Base-by-base conservation (phyloP, 768 basidiomycete species). In the Boletus barrowsii region DNA sequence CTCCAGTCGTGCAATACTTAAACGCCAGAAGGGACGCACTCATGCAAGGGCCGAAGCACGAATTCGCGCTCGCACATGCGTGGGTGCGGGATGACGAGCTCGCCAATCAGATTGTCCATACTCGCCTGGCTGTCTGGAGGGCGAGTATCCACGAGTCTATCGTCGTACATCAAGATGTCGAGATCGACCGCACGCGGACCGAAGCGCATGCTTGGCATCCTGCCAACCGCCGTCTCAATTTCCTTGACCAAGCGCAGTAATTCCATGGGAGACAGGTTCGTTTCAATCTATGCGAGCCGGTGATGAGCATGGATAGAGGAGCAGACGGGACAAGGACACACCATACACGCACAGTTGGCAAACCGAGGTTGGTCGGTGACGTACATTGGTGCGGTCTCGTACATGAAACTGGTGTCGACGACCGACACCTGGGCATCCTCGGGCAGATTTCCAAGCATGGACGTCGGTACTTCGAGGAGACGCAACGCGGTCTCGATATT, bases 381-480 rank as follows among this genome's bases (percentile, higher is more conserved):
- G 67, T 99, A 98, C 97, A 99, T 98, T 0, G 97, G 92, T 11
- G 86, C 78, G 18, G 89, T 94, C 71, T 98, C 89, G 67, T 98
- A 98, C 74, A 98, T 67, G 71, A 93, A 90, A 65, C 92, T 93
- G 1, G 92, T 94, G 61, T 90, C 79, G 20, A 85, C 69, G 29
- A 96, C 75, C 15, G 63, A 64, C 3, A 78, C 68, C 26, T 60
- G 60, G 0, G 68, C 68, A 32, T 69, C 56, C 13, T 49, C 59
- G 47, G 59, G 54, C 0, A 66, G 41, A 32, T 60, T 61, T 1
- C 22, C 18, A 13, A 76, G 42, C 11, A 75, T 53, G 13, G 64
- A 60, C 26, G 59, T 58, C 0, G 81, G 81, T 13, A 69, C 63
- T 63, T 92, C 88, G 5, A 98, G 77, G 18, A 86, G 68, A 17